phyloP scores from a whole-genome alignment of 1,139 yeast genomes.

The Kluyveromyces sp. region DNA sequence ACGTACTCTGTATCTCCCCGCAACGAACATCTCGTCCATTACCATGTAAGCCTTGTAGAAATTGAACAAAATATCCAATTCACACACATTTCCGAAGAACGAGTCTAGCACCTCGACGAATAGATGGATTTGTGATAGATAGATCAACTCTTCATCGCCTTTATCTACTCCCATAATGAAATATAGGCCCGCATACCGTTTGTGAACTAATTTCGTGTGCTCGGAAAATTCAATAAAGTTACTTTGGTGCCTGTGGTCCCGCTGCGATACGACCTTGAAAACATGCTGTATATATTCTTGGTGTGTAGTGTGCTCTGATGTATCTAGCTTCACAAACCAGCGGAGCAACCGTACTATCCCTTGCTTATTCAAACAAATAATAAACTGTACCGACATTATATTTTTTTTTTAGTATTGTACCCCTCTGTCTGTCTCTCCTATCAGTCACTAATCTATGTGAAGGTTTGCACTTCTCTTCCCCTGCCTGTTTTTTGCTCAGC shows the following conservation, averaged over 20 bases:
- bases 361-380: constrained; percentile 79
- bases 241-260: constrained; percentile 79
- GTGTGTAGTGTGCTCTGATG: constrained; percentile 13
- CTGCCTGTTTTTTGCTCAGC: no score
- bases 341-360: constrained; percentile 86
- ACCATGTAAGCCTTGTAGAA: constrained; percentile 66
- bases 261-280: constrained; percentile 71
- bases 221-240: constrained; percentile 72
- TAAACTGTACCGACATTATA: constrained; percentile 65
- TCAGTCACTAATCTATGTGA: no score
- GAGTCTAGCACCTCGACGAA: constrained; percentile 84
- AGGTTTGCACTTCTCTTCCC: no score
- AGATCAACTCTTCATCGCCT: constrained; percentile 64
- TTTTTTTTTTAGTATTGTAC: not conserved
- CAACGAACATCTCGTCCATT: constrained; percentile 66
- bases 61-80: constrained; percentile 79
- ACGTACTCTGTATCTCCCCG: constrained; percentile 71
- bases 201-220: constrained; percentile 63
- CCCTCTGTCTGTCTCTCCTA: no score
- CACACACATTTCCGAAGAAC: constrained; percentile 88
- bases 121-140: constrained; percentile 77
- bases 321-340: constrained; percentile 49
- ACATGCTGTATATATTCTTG: constrained; percentile 36
- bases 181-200: constrained; percentile 87
- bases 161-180: constrained; percentile 74